Conservation (phyloP, 768 basidiomycete species). For the Podaxis sp. region DNA sequence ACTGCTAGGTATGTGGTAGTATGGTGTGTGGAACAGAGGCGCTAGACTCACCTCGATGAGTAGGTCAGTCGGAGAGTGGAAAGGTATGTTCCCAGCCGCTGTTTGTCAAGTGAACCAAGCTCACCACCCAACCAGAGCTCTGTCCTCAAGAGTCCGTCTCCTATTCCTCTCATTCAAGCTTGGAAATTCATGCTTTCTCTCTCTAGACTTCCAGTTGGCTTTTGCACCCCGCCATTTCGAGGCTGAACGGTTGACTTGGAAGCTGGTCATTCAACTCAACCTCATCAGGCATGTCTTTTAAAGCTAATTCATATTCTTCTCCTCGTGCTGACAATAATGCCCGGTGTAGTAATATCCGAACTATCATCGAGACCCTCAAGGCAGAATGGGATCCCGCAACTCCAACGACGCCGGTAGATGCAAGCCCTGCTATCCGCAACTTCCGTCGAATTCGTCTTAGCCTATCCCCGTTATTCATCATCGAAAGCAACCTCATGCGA, state of each 20-base stretch:
- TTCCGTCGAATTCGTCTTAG: slow-evolving; percentile 31
- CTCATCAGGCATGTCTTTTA: slow-evolving; percentile 46
- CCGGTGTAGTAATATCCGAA: slow-evolving; percentile 47
- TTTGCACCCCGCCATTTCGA: slow-evolving; percentile 61
- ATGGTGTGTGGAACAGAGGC: not conserved
- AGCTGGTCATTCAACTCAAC: slow-evolving; percentile 63
- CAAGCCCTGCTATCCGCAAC: slow-evolving; percentile 18
- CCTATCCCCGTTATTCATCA: slow-evolving; percentile 45
- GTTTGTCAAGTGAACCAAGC: not conserved
- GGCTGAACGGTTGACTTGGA: slow-evolving; percentile 55
- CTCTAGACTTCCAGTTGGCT: slow-evolving; percentile 60
- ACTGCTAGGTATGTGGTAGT: slow-evolving; percentile 43
- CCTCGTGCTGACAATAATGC: not conserved
- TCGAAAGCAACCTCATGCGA: slow-evolving; percentile 48
- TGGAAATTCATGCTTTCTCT: not conserved
- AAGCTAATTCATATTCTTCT: not conserved
- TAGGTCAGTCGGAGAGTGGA: slow-evolving; percentile 60
- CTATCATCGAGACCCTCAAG: slow-evolving; percentile 49
- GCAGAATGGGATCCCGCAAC: slow-evolving; percentile 34
- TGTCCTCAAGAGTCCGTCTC: slow-evolving; percentile 38
- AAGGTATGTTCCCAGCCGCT: slow-evolving; percentile 28
- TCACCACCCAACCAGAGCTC: slow-evolving; percentile 33
- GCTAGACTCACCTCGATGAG: not conserved
- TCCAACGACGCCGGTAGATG: slow-evolving; percentile 14
- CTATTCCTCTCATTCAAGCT: not conserved